These are phyloP conservation scores for Mortierella sp. DNA, from an alignment of 371 early-diverging fungal species.

Conservation along the genomic window DNA sequence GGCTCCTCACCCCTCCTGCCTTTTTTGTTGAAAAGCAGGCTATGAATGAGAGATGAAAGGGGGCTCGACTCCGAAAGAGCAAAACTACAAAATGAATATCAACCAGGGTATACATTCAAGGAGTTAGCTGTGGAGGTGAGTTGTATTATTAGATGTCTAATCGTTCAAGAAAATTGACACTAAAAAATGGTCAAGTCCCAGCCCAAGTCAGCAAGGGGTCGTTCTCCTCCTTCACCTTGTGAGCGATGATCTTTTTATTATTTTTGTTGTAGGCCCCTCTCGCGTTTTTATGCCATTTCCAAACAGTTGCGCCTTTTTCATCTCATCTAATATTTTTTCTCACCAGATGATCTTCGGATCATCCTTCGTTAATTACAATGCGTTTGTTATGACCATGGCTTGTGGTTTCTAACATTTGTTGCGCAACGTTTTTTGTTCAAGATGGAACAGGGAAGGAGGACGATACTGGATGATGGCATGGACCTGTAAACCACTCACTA, in stretches of 20 bases:
- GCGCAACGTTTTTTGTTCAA: background rate
- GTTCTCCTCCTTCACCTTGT: background rate
- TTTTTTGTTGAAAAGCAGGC: background rate
- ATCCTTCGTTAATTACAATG: background rate
- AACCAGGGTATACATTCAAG: background rate
- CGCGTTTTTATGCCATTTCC: background rate
- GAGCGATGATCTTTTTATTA: background rate
- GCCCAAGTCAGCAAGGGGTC: background rate
- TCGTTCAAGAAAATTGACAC: background rate
- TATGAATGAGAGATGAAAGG: background rate
- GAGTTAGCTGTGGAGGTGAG: background rate
- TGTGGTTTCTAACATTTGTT: background rate
- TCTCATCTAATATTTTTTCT: background rate
- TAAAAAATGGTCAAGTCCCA: background rate
- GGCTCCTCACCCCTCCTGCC: background rate
- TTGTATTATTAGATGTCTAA: constrained; percentile 1
- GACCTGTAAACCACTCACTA: background rate
- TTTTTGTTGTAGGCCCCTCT: background rate
- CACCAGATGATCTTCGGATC: background rate
- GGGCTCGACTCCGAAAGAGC: constrained; percentile 16
- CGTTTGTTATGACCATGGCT: background rate
- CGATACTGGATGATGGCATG: background rate
- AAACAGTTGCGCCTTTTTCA: background rate
- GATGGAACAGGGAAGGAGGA: background rate
- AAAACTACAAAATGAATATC: constrained; percentile 4